phyloP scores from a whole-genome alignment of 257 asterid species.

The Echites panduratus region DNA sequence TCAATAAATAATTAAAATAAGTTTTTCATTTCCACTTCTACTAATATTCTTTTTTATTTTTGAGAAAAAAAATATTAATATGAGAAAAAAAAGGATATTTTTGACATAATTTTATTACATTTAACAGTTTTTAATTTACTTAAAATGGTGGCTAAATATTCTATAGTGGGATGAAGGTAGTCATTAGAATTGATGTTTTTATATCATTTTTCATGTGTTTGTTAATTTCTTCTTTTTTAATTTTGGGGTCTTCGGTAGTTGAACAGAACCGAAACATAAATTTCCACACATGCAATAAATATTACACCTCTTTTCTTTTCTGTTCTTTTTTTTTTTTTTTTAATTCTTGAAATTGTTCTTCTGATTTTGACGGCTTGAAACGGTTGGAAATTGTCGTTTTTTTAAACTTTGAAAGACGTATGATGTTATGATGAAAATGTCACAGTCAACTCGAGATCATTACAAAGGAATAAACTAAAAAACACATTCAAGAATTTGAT shows the following conservation, averaged over 20 bases:
- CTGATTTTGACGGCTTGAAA: neutral
- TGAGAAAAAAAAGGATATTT: too few species aligned
- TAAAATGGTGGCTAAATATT: too few species aligned
- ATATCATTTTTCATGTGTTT: too few species aligned
- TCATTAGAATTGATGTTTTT: too few species aligned
- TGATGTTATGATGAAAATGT: neutral
- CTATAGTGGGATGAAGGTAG: too few species aligned
- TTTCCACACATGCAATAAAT: neutral
- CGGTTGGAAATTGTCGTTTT: neutral
- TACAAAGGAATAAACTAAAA: neutral
- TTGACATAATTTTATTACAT: too few species aligned
- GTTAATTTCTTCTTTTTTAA: neutral
- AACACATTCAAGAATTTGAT: constrained; percentile 10
- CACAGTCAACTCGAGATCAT: neutral
- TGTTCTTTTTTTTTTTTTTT: too few species aligned
- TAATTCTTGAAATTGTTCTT: constrained; percentile 1
- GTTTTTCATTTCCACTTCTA: too few species aligned
- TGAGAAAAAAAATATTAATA: too few species aligned
- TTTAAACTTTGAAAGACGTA: neutral
- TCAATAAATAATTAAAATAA: too few species aligned
- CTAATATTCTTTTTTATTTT: too few species aligned
- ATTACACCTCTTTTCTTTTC: too few species aligned
- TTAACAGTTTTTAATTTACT: neutral
- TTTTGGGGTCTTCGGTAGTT: constrained; percentile 9
- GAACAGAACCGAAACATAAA: constrained; percentile 7